Evolutionary conservation across 2,329 filamentous ascomycete genomes (phyloP), one percentile per base, ranked within the genome.

Genomic region (Kalmusia sp.): DNA sequence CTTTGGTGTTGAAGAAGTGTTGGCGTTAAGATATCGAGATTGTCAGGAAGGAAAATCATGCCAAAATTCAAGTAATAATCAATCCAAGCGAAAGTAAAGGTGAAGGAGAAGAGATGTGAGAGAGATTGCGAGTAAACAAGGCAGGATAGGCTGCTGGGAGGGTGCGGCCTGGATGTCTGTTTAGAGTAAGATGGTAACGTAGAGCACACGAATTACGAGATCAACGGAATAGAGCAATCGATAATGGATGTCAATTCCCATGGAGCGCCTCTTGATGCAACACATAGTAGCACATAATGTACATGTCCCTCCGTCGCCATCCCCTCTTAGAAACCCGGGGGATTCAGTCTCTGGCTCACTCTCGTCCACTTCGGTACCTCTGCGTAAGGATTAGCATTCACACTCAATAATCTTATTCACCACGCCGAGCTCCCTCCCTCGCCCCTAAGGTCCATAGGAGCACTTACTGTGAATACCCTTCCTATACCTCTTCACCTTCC

Each of bases 381-480:
- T 76, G 59, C 46, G 38, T 7, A 92, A 51, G 47, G n/a, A 45
- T 77, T 76, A 92, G 90, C 93, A 38, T 57, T 50, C 55, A n/a
- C 17, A 15, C 34, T 43, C 25, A 37, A 11, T 24, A 15, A 6
- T 17, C 34, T 24, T n/a, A 21, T 27, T 17, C 17, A 27, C 33
- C 19, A 5, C 35, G 24, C 27, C 21, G n/a, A 22, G 6, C 27
- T 25, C 31, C 34, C 8, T 38, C 14, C 11, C 21, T 11, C 24
- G 24, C n/a, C 45, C 22, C 35, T 45, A 12, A 22, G 14, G n/a
- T 11, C 30, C 21, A 11, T 24, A 28, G 22, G 28, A 24, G 12
- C 17, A 86, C 92, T 67, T 84, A 96, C 93, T 98, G 79, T 98
- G 93, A 75, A 99, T 93, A 51, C 92, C 91, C 86, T 99, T 99